Conservation (phyloP, 106 monocot genomes). For the Acorus gramineus region DNA sequence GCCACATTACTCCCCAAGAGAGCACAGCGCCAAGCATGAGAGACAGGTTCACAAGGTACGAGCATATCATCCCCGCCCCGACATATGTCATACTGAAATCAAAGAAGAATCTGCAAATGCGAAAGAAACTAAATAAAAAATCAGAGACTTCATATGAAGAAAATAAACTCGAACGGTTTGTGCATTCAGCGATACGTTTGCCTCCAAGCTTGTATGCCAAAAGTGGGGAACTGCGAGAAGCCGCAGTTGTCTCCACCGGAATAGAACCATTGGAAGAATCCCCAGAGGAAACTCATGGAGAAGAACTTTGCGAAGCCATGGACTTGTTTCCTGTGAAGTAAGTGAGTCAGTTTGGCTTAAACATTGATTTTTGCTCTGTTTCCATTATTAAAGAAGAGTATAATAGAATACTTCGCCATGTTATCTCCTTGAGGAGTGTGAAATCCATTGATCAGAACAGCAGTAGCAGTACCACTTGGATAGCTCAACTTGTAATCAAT, state of each 20-base stretch:
- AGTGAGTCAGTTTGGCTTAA: no score
- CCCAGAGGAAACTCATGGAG: neutral
- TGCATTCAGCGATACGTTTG: neutral
- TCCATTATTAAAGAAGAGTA: no score
- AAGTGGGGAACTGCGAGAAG: constrained; percentile 1
- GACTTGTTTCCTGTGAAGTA: neutral
- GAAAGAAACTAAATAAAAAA: neutral
- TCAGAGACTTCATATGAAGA: no score
- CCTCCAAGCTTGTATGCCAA: neutral
- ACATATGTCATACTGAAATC: constrained; percentile 14
- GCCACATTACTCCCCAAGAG: constrained; percentile 26
- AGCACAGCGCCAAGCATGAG: constrained; percentile 11
- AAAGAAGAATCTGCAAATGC: constrained; percentile 4
- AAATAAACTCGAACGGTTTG: no score
- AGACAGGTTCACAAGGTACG: constrained; percentile 16
- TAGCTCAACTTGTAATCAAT: constrained; percentile 19
- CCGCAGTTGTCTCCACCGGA: neutral
- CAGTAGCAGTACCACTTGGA: constrained; percentile 22
- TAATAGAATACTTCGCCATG: constrained; percentile 8
- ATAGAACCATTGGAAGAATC: constrained; percentile 6
- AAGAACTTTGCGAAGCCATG: neutral
- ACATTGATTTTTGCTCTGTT: no score
- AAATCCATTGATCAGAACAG: constrained; percentile 18
- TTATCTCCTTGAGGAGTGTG: constrained; percentile 14
- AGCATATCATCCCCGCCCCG: constrained; percentile 20